Percentiles rank a stretch among this genome's conserved stretches.
Evolutionary conservation across 140 eudicot species (phyloP).

Genomic region (Anethum foeniculum): DNA sequence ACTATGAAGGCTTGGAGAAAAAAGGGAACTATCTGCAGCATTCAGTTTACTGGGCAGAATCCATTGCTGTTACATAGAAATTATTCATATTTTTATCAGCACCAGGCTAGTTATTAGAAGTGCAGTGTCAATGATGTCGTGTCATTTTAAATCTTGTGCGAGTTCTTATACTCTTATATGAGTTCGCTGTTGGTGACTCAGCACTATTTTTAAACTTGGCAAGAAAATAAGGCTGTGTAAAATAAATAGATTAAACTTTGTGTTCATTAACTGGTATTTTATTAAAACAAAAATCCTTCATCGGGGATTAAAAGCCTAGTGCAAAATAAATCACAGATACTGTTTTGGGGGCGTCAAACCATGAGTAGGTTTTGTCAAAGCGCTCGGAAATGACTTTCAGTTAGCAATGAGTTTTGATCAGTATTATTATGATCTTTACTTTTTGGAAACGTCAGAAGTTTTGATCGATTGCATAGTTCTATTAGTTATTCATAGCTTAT

Average conservation of each 20-base stretch:
- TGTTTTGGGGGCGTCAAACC: neutral
- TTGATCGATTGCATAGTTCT: neutral
- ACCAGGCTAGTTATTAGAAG: neutral
- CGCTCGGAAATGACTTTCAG: neutral
- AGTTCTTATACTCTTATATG: neutral
- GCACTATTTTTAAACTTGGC: neutral
- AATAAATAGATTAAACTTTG: neutral
- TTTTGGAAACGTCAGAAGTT: neutral
- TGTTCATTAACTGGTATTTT: neutral
- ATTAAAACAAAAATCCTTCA: neutral
- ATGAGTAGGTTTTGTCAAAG: neutral
- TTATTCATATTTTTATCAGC: neutral
- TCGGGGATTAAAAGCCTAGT: neutral
- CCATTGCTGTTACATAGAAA: neutral
- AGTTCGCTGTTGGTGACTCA: neutral
- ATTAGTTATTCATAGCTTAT: too few species aligned
- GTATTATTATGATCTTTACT: neutral
- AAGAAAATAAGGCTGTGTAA: neutral
- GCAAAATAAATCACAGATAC: neutral
- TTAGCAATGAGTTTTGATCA: neutral
- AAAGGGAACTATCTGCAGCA: neutral
- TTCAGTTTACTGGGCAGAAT: neutral
- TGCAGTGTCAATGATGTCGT: neutral
- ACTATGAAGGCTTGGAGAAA: constrained; percentile 15
- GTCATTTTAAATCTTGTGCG: neutral